Conservation (phyloP, 768 basidiomycete genomes). For the Inosperma sp. region DNA sequence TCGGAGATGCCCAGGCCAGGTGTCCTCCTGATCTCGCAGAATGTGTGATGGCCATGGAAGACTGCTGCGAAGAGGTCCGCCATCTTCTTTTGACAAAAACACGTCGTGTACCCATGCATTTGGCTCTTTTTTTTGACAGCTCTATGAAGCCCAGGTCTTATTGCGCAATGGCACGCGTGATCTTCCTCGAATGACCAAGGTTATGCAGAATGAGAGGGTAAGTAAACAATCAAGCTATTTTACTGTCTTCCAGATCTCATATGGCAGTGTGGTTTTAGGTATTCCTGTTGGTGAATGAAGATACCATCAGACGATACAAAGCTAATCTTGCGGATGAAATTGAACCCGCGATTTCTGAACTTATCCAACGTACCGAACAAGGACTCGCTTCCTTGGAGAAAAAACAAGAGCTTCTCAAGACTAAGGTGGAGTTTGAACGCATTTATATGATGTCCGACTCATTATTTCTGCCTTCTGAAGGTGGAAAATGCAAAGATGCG, state of each 20-base stretch:
- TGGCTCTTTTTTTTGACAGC: not conserved
- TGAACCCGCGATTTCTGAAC: constrained; percentile 74
- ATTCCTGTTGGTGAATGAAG: constrained; percentile 70
- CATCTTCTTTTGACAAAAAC: not conserved
- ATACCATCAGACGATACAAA: constrained; percentile 69
- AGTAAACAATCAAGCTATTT: constrained; percentile 7
- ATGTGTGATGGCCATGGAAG: constrained; percentile 74
- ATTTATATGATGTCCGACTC: not conserved
- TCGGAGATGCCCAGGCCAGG: constrained; percentile 56
- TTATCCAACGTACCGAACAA: constrained; percentile 66
- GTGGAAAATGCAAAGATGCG: constrained; percentile 51
- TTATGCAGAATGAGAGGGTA: constrained; percentile 66
- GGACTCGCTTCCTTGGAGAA: constrained; percentile 59
- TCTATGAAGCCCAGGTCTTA: constrained; percentile 68
- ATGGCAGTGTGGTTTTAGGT: no score
- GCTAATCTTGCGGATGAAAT: constrained; percentile 72
- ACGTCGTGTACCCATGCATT: constrained; percentile 1
- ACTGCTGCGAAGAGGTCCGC: constrained; percentile 73
- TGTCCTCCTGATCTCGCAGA: constrained; percentile 71
- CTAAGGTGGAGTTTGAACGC: constrained; percentile 46
- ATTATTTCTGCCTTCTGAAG: constrained; percentile 30
- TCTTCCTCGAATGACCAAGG: constrained; percentile 62
- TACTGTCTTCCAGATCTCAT: not conserved
- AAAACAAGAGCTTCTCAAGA: constrained; percentile 55
- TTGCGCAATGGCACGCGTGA: constrained; percentile 69